Evolutionary conservation across 1,139 yeast species (phyloP), one percentile per base, ranked within the genome.

Genomic region (Nakaseomyces glabratus): DNA sequence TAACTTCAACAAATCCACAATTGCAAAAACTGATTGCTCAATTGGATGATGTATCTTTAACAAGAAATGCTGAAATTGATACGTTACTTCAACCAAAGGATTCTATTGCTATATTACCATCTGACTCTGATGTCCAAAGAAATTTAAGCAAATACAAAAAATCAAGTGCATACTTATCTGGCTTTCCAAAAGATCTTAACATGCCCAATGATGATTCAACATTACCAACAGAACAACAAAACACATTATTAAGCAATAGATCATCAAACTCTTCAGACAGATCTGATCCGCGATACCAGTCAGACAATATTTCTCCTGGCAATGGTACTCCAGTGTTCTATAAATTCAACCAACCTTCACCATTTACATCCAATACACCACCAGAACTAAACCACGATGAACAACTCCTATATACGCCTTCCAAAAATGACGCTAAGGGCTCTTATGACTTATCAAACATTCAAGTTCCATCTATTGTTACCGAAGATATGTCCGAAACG

Each of bases 11-110:
- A 6, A 49, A 43, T 31, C 24, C 38, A 24, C 52, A 52, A 31
- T 55, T 55, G 2, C 57, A 52, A 36, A 46, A 45, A 36, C 43
- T 55, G 12, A 40, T 55, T 13, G 57, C 57, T 9, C 56, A 55
- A 31, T 35, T 55, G n/a, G 49, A 54, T 35, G 49, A 47, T 23
- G 52, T 51, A 3, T 48, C 57, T 2, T 39, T 45, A n/a, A 45
- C 47, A 6, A 46, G 53, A 33, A 46, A 47, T 21, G 51, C 42
- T 14, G 37, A 42, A 22, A 21, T 46, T 8, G 38, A 37, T 24
- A 24, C 24, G 11, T 24, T 25, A 4, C 12, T 34, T n/a, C 30
- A 15, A 14, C 12, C 15, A 14, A 20, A 19, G 5, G 20, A 24
- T 18, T 23, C 20, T 7, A 12, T 32, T 2, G 19, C n/a, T 20